These are phyloP conservation scores for Vigna trinervia DNA, from an alignment of 306 rosid species.

Conservation along the genomic window DNA sequence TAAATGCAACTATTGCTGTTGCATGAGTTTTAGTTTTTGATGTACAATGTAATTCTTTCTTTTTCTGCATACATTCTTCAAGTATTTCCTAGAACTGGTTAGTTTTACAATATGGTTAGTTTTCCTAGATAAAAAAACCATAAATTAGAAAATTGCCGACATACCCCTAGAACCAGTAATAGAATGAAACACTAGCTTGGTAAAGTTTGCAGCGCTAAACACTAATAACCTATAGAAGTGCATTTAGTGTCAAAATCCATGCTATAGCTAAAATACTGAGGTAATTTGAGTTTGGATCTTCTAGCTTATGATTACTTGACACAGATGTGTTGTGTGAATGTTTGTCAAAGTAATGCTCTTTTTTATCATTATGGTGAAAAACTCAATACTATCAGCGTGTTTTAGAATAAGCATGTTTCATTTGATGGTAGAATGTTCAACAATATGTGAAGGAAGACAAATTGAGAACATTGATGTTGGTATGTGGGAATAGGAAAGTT, in stretches of 20 bases:
- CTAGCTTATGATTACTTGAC: background rate
- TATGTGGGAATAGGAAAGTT: background rate
- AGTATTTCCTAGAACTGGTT: too few relatives aligned
- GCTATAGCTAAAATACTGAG: background rate
- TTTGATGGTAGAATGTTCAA: constrained; percentile 4
- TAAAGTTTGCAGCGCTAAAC: background rate
- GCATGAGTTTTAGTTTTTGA: too few relatives aligned
- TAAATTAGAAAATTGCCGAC: background rate
- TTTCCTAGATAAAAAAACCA: constrained; percentile 15
- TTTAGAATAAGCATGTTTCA: background rate
- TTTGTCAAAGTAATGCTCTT: background rate
- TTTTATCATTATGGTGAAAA: constrained; percentile 3
- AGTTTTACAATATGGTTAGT: too few relatives aligned
- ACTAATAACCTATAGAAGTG: background rate
- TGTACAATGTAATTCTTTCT: too few relatives aligned
- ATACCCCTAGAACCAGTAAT: background rate
- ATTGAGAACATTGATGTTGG: background rate
- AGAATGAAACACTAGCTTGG: constrained; percentile 14
- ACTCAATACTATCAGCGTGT: background rate
- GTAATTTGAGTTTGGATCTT: background rate
- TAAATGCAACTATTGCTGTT: too few relatives aligned
- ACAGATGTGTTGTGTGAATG: background rate
- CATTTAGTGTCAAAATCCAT: background rate
- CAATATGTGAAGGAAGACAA: constrained; percentile 29
- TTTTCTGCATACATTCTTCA: too few relatives aligned